Evolutionary conservation across 164 flowering plant species (phyloP).

Genomic region (Euptelea pleiosperma): DNA sequence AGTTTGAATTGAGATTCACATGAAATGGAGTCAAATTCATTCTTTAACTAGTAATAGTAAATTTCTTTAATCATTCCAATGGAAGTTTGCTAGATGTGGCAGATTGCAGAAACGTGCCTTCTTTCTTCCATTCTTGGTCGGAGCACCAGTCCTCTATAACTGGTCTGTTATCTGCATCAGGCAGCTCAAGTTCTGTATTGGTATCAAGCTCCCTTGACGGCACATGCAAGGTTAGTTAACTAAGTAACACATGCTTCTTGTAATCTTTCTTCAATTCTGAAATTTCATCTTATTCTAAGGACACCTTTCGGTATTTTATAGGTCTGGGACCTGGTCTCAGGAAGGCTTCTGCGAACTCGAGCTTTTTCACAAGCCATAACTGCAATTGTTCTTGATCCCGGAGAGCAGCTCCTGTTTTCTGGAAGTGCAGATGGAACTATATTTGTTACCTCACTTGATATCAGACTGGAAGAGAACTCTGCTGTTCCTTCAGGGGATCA

Average conservation of each 20-base stretch:
- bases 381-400: slow-evolving; percentile 42
- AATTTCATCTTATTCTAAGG: slow-evolving; percentile 2
- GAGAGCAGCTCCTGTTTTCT: slow-evolving; percentile 35
- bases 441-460: slow-evolving; percentile 29
- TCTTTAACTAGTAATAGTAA: background rate
- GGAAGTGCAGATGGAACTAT: slow-evolving; percentile 54
- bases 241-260: background rate
- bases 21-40: background rate
- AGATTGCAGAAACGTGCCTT: slow-evolving; percentile 27
- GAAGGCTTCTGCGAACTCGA: slow-evolving; percentile 33
- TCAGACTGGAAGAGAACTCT: slow-evolving; percentile 33
- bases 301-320: slow-evolving; percentile 14
- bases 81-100: slow-evolving; percentile 49
- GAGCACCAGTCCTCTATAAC: slow-evolving; percentile 46
- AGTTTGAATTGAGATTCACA: background rate
- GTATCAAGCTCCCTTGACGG: slow-evolving; percentile 57
- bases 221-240: slow-evolving; percentile 45
- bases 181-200: slow-evolving; percentile 28
- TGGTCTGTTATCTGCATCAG: slow-evolving; percentile 31
- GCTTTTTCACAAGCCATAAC: slow-evolving; percentile 33
- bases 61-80: slow-evolving; percentile 23
- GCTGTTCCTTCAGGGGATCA: slow-evolving; percentile 23
- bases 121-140: slow-evolving; percentile 25
- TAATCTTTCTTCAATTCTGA: background rate
- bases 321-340: slow-evolving; percentile 46